Evolutionary conservation across 495 filamentous ascomycete genomes (phyloP).

Genomic region (Trichocladium antarcticum): DNA sequence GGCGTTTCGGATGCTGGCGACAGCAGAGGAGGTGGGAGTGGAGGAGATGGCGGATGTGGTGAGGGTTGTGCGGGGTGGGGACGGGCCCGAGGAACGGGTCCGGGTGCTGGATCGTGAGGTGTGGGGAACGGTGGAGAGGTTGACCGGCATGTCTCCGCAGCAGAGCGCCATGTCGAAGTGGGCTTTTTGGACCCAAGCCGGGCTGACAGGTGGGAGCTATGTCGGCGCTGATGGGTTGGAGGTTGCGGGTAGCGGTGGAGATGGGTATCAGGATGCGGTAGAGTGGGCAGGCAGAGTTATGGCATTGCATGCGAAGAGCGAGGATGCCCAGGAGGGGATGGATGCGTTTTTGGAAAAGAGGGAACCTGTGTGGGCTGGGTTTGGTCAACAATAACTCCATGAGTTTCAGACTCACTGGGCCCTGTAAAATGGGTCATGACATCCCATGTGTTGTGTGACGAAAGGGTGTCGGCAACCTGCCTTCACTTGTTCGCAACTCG

Average conservation of each 20-base stretch:
- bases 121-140: conserved; percentile 4
- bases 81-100: background rate
- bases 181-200: conserved; percentile 22
- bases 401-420: no score
- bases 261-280: conserved; percentile 14
- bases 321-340: conserved; percentile 22
- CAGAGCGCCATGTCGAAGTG: conserved; percentile 23
- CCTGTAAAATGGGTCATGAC: no score
- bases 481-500: no score
- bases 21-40: conserved; percentile 12
- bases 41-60: conserved; percentile 12
- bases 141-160: conserved; percentile 16
- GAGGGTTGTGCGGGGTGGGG: conserved; percentile 2
- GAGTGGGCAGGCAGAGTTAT: conserved; percentile 18
- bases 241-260: conserved; percentile 6
- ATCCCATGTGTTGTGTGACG: no score
- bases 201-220: background rate
- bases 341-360: conserved; percentile 18
- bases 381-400: background rate
- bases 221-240: background rate
- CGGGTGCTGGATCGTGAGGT: conserved; percentile 11
- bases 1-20: conserved; percentile 16
- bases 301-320: conserved; percentile 15
- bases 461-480: no score
- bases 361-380: conserved; percentile 7